Evolutionary conservation across 2,329 filamentous ascomycete genomes (phyloP).

Genomic region (Blumeriella jaapii): DNA sequence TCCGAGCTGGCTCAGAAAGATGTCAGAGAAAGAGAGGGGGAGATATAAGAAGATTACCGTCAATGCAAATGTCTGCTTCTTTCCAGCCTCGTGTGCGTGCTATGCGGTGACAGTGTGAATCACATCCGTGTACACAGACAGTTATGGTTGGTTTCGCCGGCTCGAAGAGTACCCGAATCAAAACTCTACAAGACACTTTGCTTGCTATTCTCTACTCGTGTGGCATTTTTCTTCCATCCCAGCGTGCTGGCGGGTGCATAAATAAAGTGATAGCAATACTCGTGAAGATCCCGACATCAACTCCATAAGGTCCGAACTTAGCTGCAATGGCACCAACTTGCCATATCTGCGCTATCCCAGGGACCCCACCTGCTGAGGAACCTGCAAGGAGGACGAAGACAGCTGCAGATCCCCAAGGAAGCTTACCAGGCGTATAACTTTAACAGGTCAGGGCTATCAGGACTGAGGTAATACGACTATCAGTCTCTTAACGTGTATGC

Average conservation of each 20-base stretch:
- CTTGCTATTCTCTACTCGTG: slow-evolving; percentile 18
- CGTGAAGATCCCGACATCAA: slow-evolving; percentile 24
- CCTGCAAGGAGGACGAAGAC: slow-evolving; percentile 20
- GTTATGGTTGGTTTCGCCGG: no score
- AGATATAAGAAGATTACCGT: no score
- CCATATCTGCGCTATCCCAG: slow-evolving; percentile 25
- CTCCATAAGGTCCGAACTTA: slow-evolving; percentile 22
- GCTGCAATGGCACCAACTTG: slow-evolving; percentile 24
- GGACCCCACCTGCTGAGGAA: slow-evolving; percentile 24
- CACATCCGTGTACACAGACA: no score
- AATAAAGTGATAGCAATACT: slow-evolving; percentile 20
- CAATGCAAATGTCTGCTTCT: no score
- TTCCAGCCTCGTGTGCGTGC: no score
- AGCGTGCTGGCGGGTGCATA: slow-evolving; percentile 21
- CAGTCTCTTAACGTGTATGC: no score
- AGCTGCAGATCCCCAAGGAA: slow-evolving; percentile 24
- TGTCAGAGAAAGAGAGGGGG: no score
- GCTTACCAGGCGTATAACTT: slow-evolving; percentile 20
- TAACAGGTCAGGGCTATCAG: slow-evolving; percentile 21
- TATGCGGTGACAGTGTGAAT: no score
- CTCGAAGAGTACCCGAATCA: no score
- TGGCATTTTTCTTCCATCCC: slow-evolving; percentile 22
- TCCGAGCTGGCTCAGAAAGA: no score
- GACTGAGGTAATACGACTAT: slow-evolving; percentile 21
- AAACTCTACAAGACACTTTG: no score